Conservation (phyloP, 345 rosid genomes). For the rapeseed (Brassica napus) region Da-Ae NC_063446.1:62576001-62576500, state of each 20-base stretch:
- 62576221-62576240: slow-evolving; percentile 99
- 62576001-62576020: slow-evolving; percentile 22
- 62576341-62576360: not conserved
- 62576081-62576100: not conserved
- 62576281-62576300: not conserved
- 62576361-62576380: not conserved
- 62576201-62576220: slow-evolving; percentile 99
- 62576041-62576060: not conserved
- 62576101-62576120: slow-evolving; percentile 82
- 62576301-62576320: not conserved
- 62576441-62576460: slow-evolving; percentile 71
- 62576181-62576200: slow-evolving; percentile 99
- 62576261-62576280: slow-evolving; percentile 88
- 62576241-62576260: slow-evolving; percentile 98
- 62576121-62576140: slow-evolving; percentile 97
- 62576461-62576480: slow-evolving; percentile 98
- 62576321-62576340: not conserved
- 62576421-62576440: slow-evolving; percentile 99
- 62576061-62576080: too few relatives aligned
- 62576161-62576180: slow-evolving; percentile 98
- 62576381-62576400: slow-evolving; percentile 28
- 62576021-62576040: not conserved
- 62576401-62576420: slow-evolving; percentile 99
- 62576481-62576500: slow-evolving; percentile 96
- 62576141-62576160: slow-evolving; percentile 70